These are phyloP conservation scores for Suhomyces faveliae DNA, from an alignment of 805 yeast genomes.

Conservation along the genomic window DNA sequence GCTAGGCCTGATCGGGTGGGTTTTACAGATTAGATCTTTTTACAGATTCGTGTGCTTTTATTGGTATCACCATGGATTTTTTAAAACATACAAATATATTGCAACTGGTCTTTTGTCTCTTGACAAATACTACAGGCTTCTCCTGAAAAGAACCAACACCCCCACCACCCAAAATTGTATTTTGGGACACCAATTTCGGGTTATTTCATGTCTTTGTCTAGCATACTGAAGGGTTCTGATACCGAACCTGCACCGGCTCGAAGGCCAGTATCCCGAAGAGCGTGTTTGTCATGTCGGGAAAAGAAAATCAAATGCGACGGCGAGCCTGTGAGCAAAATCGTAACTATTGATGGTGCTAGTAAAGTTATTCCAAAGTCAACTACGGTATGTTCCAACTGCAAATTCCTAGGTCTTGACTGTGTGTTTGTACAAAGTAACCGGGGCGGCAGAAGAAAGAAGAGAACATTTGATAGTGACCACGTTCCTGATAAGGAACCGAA, in stretches of 20 bases:
- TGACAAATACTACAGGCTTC: not conserved
- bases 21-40: not conserved
- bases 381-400: conserved; percentile 49
- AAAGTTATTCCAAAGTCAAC: conserved; percentile 8
- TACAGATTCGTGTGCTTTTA: not conserved
- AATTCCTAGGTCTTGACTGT: conserved; percentile 45
- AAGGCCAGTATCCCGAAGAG: conserved; percentile 31
- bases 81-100: not conserved
- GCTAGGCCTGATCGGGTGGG: not conserved
- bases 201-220: not conserved
- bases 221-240: not conserved
- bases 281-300: conserved; percentile 63
- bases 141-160: no score
- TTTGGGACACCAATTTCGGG: not conserved
- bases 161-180: no score
- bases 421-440: conserved; percentile 56
- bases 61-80: not conserved
- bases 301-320: conserved; percentile 69
- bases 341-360: conserved; percentile 18
- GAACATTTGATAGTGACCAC: conserved; percentile 4
- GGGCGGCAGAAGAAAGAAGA: conserved; percentile 53
- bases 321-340: conserved; percentile 31
- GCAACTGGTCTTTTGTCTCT: not conserved
- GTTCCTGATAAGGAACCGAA: not conserved
- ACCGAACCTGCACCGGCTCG: conserved; percentile 4